These are phyloP conservation scores for Blepharisma undulans DNA, from an alignment of 169 alveolate genomes.

Conservation along the genomic window DNA sequence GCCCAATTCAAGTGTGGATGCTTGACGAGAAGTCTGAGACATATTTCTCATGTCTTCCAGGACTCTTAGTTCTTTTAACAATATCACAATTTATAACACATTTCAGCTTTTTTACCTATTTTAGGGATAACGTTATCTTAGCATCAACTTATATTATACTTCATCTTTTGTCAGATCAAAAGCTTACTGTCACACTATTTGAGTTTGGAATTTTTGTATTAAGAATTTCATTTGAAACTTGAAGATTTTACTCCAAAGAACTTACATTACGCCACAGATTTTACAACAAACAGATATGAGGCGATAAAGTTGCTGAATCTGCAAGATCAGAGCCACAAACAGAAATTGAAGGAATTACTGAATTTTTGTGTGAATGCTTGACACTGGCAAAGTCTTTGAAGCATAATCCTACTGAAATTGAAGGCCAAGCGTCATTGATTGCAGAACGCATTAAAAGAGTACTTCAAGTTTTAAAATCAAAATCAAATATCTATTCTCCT, in stretches of 20 bases:
- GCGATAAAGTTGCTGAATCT: no score
- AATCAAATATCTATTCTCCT: not conserved
- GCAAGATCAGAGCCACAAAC: slow-evolving; percentile 24
- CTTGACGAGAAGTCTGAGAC: not conserved
- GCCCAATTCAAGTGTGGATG: not conserved
- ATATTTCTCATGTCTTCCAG: not conserved
- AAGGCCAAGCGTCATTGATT: no score
- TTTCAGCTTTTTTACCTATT: not conserved
- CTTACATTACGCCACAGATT: not conserved
- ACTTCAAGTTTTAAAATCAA: no score
- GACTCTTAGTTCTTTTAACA: not conserved
- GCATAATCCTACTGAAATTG: no score
- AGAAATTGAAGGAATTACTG: not conserved
- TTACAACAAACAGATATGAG: not conserved
- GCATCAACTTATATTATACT: not conserved
- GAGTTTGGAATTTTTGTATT: not conserved
- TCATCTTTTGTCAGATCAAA: not conserved
- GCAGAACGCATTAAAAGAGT: no score
- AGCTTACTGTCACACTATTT: not conserved
- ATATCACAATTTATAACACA: not conserved
- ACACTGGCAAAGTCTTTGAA: no score
- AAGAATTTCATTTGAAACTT: not conserved
- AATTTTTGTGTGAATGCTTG: no score
- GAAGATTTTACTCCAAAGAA: not conserved
- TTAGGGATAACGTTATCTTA: not conserved